Conservation (phyloP, 805 yeast species). For the Zygoascus flipseniorum region DNA sequence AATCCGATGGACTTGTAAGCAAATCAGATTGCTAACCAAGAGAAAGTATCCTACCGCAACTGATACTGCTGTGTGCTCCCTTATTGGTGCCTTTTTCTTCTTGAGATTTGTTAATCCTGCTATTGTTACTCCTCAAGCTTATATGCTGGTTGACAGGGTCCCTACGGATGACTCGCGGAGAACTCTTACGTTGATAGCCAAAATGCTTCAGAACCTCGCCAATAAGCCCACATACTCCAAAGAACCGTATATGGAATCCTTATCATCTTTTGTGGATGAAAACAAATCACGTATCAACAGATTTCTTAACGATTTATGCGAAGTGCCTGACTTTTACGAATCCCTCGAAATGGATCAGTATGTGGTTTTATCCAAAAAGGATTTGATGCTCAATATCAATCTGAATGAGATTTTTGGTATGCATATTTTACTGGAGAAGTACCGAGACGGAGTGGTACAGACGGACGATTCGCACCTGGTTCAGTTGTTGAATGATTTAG, state of each 20-base stretch:
- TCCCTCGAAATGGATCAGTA: conserved; percentile 32
- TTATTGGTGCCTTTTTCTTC: conserved; percentile 80
- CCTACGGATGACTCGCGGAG: conserved; percentile 43
- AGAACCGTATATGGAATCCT: conserved; percentile 33
- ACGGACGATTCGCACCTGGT: conserved; percentile 15
- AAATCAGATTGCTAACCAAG: conserved; percentile 46
- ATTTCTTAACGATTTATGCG: conserved; percentile 30
- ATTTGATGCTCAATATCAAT: conserved; percentile 26
- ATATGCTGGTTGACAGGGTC: conserved; percentile 28
- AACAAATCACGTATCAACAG: conserved; percentile 24
- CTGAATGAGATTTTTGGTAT: conserved; percentile 29
- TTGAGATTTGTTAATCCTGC: conserved; percentile 81
- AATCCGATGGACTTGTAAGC: conserved; percentile 61
- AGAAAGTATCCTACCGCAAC: conserved; percentile 55
- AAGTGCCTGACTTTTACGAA: conserved; percentile 34
- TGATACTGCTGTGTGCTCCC: conserved; percentile 25
- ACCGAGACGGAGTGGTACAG: conserved; percentile 14
- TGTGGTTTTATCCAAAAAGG: conserved; percentile 29
- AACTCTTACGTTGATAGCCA: conserved; percentile 69
- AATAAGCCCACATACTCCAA: conserved; percentile 63
- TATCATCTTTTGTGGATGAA: conserved; percentile 22
- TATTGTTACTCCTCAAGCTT: conserved; percentile 75
- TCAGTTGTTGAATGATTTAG: conserved; percentile 24
- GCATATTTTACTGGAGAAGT: conserved; percentile 29
- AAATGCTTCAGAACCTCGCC: conserved; percentile 77